phyloP scores from a whole-genome alignment of 805 yeast species.

The Spathaspora gorwiae region DNA sequence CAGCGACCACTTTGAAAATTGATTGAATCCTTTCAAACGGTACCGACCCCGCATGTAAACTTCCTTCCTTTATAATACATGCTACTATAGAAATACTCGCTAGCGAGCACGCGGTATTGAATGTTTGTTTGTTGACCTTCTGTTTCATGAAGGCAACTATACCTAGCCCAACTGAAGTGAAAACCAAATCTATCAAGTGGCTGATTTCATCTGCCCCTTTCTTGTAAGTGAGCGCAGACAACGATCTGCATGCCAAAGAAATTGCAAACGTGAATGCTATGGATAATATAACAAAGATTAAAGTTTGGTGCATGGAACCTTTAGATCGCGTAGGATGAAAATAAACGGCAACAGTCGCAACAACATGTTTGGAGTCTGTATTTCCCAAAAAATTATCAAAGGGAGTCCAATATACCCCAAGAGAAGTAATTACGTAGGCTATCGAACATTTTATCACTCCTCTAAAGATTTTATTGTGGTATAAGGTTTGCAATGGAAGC shows the following conservation, averaged over 20 bases:
- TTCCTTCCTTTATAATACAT: slow-evolving; percentile 71
- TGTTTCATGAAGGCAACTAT: slow-evolving; percentile 67
- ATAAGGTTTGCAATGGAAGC: slow-evolving; percentile 1
- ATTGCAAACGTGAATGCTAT: slow-evolving; percentile 50
- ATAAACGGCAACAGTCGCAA: slow-evolving; percentile 79
- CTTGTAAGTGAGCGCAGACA: slow-evolving; percentile 44
- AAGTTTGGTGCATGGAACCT: slow-evolving; percentile 77
- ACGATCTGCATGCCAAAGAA: slow-evolving; percentile 47
- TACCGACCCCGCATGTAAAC: slow-evolving; percentile 51
- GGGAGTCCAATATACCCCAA: slow-evolving; percentile 59
- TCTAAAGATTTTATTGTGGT: slow-evolving; percentile 15
- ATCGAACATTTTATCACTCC: slow-evolving; percentile 60
- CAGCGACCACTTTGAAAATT: slow-evolving; percentile 51
- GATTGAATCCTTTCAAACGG: slow-evolving; percentile 53
- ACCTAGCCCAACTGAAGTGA: slow-evolving; percentile 56
- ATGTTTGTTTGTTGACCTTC: slow-evolving; percentile 59
- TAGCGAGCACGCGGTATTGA: slow-evolving; percentile 76
- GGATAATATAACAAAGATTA: slow-evolving; percentile 54
- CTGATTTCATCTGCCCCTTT: slow-evolving; percentile 46
- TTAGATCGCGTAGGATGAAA: slow-evolving; percentile 77
- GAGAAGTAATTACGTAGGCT: slow-evolving; percentile 70
- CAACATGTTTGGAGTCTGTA: slow-evolving; percentile 73
- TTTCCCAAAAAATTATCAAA: slow-evolving; percentile 52
- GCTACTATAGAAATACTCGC: slow-evolving; percentile 70
- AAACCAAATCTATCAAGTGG: slow-evolving; percentile 49